Conservation (phyloP, 2,329 filamentous ascomycete species). For the Aspergillus sp. region DNA sequence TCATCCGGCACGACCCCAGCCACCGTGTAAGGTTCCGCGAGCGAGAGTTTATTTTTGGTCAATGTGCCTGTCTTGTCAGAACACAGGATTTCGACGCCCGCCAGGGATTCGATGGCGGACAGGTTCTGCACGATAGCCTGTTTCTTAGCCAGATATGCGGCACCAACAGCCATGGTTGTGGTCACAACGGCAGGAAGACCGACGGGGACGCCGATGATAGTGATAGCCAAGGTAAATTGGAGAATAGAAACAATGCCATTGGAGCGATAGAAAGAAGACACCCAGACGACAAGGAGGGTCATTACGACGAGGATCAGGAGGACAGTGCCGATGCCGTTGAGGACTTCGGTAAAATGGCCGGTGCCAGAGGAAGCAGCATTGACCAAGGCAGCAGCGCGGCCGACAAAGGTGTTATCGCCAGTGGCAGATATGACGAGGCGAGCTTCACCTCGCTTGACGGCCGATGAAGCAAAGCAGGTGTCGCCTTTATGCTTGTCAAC, state of each 20-base stretch:
- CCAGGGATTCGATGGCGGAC: slow-evolving; percentile 81
- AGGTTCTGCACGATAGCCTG: slow-evolving; percentile 90
- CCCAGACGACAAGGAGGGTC: slow-evolving; percentile 74
- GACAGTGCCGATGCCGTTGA: slow-evolving; percentile 76
- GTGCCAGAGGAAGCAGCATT: slow-evolving; percentile 62
- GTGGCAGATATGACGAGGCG: slow-evolving; percentile 74
- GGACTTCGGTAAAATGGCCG: slow-evolving; percentile 85
- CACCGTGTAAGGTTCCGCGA: slow-evolving; percentile 76
- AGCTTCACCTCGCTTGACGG: slow-evolving; percentile 82
- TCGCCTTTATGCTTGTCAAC: slow-evolving; percentile 81
- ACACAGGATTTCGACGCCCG: slow-evolving; percentile 87
- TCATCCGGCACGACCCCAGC: slow-evolving; percentile 75
- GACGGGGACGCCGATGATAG: slow-evolving; percentile 84
- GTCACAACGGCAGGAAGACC: slow-evolving; percentile 89
- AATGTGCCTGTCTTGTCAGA: slow-evolving; percentile 90
- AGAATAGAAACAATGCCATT: slow-evolving; percentile 71
- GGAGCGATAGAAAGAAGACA: slow-evolving; percentile 79
- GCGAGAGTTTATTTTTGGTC: slow-evolving; percentile 88
- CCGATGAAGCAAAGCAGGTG: slow-evolving; percentile 73
- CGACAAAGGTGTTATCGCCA: slow-evolving; percentile 84
- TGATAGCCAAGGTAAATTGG: slow-evolving; percentile 77
- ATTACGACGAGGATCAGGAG: slow-evolving; percentile 71
- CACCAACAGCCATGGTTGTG: slow-evolving; percentile 90
- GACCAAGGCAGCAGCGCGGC: slow-evolving; percentile 77
- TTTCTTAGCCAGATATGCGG: slow-evolving; percentile 83